Evolutionary conservation across 2,329 filamentous ascomycete genomes (phyloP).

Genomic region (Pseudogymnoascus sp.): DNA sequence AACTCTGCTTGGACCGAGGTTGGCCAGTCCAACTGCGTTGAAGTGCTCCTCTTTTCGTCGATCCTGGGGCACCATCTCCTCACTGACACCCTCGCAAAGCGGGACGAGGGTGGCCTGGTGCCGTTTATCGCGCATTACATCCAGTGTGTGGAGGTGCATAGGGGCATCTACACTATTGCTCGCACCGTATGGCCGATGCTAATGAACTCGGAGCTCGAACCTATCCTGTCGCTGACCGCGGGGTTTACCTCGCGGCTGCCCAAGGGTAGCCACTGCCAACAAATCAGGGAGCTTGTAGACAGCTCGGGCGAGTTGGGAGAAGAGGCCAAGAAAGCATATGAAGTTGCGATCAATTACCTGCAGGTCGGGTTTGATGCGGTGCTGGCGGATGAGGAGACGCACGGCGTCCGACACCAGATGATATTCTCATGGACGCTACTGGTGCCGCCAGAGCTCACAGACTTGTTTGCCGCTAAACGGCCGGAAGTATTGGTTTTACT

Average conservation of each 20-base stretch:
- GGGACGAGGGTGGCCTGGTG: slow-evolving; percentile 18
- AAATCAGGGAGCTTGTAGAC: slow-evolving; percentile 21
- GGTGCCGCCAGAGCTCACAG: slow-evolving; percentile 21
- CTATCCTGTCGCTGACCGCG: slow-evolving; percentile 18
- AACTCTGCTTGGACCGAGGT: slow-evolving; percentile 21
- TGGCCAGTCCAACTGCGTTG: slow-evolving; percentile 26
- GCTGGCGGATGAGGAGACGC: slow-evolving; percentile 11
- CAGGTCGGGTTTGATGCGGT: slow-evolving; percentile 24
- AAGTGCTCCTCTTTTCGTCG: slow-evolving; percentile 30
- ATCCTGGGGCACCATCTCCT: slow-evolving; percentile 31
- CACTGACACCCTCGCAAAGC: slow-evolving; percentile 27
- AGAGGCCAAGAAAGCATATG: slow-evolving; percentile 23
- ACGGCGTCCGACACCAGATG: slow-evolving; percentile 20
- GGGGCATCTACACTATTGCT: slow-evolving; percentile 18
- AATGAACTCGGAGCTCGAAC: slow-evolving; percentile 23
- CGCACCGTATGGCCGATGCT: slow-evolving; percentile 24
- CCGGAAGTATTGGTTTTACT: slow-evolving; percentile 26
- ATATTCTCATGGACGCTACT: slow-evolving; percentile 25
- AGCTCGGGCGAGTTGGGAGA: slow-evolving; percentile 13
- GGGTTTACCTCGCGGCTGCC: slow-evolving; percentile 17
- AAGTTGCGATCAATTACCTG: slow-evolving; percentile 22
- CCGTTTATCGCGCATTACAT: slow-evolving; percentile 27
- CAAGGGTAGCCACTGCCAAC: slow-evolving; percentile 22
- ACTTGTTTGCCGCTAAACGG: slow-evolving; percentile 18
- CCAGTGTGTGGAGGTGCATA: slow-evolving; percentile 23